A percentile compares a stretch with the other conserved stretches of the same genome.
Evolutionary conservation across 2,329 filamentous ascomycete genomes (phyloP).

Genomic region (Diplodia corticola): DNA sequence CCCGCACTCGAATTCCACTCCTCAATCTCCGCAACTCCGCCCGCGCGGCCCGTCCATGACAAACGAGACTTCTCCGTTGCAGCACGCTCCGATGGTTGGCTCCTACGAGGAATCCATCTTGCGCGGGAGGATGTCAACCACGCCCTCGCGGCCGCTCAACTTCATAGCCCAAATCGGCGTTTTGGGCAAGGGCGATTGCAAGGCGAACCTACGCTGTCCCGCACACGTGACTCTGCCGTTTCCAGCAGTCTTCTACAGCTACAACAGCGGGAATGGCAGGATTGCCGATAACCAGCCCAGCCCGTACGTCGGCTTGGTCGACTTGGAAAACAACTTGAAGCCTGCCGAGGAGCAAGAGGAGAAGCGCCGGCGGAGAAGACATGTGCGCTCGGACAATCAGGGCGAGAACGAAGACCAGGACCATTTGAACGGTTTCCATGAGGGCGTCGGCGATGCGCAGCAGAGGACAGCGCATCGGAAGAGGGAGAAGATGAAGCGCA

Average conservation of each 20-base stretch:
- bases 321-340: constrained; percentile 77
- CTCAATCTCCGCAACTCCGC: constrained; percentile 50
- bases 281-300: constrained; percentile 83
- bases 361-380: constrained; percentile 44
- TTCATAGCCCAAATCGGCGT: constrained; percentile 96
- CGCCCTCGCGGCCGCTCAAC: constrained; percentile 85
- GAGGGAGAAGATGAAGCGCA: constrained; percentile 60
- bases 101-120: constrained; percentile 98
- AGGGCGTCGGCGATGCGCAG: constrained; percentile 18
- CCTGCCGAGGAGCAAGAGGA: constrained; percentile 48
- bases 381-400: constrained; percentile 30
- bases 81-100: constrained; percentile 93
- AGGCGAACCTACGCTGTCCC: constrained; percentile 79
- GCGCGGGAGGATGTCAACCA: constrained; percentile 93
- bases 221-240: constrained; percentile 89
- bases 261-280: constrained; percentile 67
- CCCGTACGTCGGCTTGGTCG: constrained; percentile 91
- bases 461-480: constrained; percentile 42
- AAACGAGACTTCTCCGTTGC: constrained; percentile 69
- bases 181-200: constrained; percentile 84
- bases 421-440: constrained; percentile 21
- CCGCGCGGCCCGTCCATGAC: constrained; percentile 68
- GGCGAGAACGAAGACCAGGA: constrained; percentile 34
- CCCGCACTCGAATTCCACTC: constrained; percentile 40
- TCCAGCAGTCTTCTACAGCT: constrained; percentile 94